Evolutionary conservation across 306 rosid genomes (phyloP).

Genomic region (Lathyrus aphaca): DNA sequence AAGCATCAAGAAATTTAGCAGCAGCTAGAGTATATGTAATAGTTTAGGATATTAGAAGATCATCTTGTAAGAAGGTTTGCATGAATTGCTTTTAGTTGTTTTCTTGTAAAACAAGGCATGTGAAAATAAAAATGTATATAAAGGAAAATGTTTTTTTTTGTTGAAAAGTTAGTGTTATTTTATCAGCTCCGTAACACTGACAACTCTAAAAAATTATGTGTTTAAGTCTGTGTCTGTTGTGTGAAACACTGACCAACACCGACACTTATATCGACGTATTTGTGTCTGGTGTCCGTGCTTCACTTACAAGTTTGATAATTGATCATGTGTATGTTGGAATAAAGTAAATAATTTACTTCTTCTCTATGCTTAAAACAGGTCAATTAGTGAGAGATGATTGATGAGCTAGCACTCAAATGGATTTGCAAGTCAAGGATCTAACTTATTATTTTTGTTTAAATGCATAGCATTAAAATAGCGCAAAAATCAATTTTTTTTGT

Average conservation of each 20-base stretch:
- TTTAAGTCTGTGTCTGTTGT: no score
- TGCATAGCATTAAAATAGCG: constrained; percentile 5
- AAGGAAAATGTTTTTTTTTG: constrained; percentile 25
- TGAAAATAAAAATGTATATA: constrained; percentile 34
- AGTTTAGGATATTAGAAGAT: constrained; percentile 30
- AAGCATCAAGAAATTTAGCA: constrained; percentile 44
- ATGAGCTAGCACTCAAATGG: constrained; percentile 39
- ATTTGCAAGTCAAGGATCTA: constrained; percentile 36
- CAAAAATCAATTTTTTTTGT: no score
- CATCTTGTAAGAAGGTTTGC: constrained; percentile 30
- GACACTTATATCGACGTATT: no score
- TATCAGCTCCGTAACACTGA: neutral
- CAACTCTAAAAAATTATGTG: no score
- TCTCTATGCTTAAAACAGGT: constrained; percentile 52
- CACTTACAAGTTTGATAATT: no score
- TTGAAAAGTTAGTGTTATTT: constrained; percentile 4
- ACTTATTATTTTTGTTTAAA: neutral
- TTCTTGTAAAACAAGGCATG: constrained; percentile 38
- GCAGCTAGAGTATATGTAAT: constrained; percentile 32
- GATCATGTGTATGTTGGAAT: neutral
- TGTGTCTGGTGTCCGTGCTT: no score
- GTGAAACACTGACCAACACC: no score
- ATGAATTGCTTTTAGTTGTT: constrained; percentile 23
- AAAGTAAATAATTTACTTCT: constrained; percentile 8
- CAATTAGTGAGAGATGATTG: constrained; percentile 42